Conservation (phyloP, 1,284 basidiomycete genomes). For the Phellinidium pouzarii region DNA sequence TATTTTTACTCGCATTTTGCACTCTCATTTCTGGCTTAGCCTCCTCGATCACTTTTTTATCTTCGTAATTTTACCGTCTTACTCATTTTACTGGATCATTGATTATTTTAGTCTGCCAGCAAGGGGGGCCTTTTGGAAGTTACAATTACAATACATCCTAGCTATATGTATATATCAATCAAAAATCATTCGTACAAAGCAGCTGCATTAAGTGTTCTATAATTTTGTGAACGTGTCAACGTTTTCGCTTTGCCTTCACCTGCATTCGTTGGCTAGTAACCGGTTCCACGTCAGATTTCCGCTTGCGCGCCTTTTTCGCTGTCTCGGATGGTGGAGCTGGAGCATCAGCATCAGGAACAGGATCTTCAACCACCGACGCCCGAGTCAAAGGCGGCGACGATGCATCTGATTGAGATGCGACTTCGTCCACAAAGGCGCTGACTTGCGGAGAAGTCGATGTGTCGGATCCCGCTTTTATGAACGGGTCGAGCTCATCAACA, state of each 20-base stretch:
- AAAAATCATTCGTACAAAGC: conserved; percentile 1
- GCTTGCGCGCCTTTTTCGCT: conserved; percentile 11
- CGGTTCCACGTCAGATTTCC: conserved; percentile 17
- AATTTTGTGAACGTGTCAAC: conserved; percentile 17
- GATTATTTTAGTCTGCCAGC: background rate
- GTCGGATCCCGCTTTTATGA: background rate
- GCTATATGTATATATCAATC: background rate
- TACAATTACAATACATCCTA: conserved; percentile 1
- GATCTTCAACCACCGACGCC: conserved; percentile 1
- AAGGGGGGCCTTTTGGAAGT: background rate
- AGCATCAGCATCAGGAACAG: background rate
- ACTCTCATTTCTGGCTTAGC: background rate
- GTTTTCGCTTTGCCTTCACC: conserved; percentile 23
- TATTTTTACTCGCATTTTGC: background rate
- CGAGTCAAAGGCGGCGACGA: conserved; percentile 15
- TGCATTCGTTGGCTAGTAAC: conserved; percentile 3
- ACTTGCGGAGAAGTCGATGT: conserved; percentile 18
- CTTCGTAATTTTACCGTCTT: background rate
- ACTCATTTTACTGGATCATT: background rate
- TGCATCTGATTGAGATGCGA: conserved; percentile 24
- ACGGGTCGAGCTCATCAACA: background rate
- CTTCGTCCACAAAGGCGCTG: conserved; percentile 32
- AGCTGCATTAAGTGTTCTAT: background rate
- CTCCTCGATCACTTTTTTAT: background rate
- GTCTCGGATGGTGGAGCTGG: background rate